Conservation (phyloP, 371 early-diverging fungal species). For the Coemansia sp. region DNA sequence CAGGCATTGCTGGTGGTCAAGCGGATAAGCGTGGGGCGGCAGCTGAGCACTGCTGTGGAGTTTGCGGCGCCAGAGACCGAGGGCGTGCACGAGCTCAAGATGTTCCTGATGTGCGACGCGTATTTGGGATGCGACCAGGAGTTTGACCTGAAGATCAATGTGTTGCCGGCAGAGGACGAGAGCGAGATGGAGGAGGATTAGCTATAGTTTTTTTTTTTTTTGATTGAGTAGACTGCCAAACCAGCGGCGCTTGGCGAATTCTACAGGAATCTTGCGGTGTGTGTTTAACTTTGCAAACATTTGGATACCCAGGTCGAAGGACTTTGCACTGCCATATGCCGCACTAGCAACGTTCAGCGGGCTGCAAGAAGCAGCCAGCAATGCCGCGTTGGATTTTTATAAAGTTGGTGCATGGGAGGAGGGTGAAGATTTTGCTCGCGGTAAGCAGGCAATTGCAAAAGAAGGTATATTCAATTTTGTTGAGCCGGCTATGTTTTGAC, state of each 20-base stretch:
- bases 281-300: neutral
- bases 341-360: neutral
- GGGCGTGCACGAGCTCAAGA: slow-evolving; percentile 69
- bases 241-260: neutral
- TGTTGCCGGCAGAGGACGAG: slow-evolving; percentile 60
- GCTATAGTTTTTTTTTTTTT: neutral
- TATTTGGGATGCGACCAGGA: slow-evolving; percentile 96
- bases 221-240: too few species aligned
- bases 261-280: neutral
- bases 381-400: too few species aligned
- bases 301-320: neutral
- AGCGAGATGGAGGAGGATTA: slow-evolving; percentile 7
- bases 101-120: slow-evolving; percentile 92
- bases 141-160: slow-evolving; percentile 73
- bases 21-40: slow-evolving; percentile 74
- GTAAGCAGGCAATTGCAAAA: slow-evolving; percentile 1
- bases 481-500: too few species aligned
- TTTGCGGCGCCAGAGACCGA: slow-evolving; percentile 75
- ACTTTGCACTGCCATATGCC: neutral
- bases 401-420: neutral
- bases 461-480: neutral
- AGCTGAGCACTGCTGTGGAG: slow-evolving; percentile 68
- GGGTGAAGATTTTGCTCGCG: neutral
- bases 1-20: slow-evolving; percentile 89
- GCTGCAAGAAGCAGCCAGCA: neutral